Base-by-base conservation (phyloP, 2,329 filamentous ascomycete species). In the Talaromyces sp. region DNA sequence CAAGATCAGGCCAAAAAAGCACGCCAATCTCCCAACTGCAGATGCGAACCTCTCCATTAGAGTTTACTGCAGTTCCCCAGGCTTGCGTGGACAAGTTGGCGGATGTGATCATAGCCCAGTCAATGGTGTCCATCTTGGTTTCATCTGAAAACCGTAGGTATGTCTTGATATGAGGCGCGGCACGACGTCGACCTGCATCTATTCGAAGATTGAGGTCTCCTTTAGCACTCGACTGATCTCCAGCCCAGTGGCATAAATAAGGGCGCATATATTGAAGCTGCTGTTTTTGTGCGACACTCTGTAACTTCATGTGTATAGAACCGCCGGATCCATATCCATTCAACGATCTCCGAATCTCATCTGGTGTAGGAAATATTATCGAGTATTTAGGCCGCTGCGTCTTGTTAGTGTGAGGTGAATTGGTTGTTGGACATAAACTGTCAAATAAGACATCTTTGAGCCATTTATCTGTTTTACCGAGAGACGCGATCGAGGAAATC, bases 61-160 rank as follows among this genome's bases (percentile, higher is more conserved):
- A 75, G 67, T 84, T 86, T 1, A 74, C 75, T 2, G 85, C 81
- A 43, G 90, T 87, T 1, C 93, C 93, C 93, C 93, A 97, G 0
- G 93, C 93, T 77, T 96, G 92, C 67, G 89, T 94, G 1, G 91
- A 95, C 2, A 97, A 76, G 70, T 96, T 97, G n/a, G 93, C 92
- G n/a, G 91, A 95, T 0, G 92, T 96, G 2, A 96, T 75, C 68
- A 97, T 82, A 1, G 91, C 92, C 93, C 93, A 97, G 72, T 95
- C 90, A 45, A 96, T 88, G 0, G 68, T 74, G 6, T 75, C 72
- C 73, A 79, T 79, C 2, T 61, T 68, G 15, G 72, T 66, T 4
- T 70, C 41, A 59, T 81, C 74, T 0, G 75, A 69, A 70, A 84
- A 93, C 4, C 90, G 86, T 52, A 93, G 87, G 72, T 95, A 97